Evolutionary conservation across 176 grass and related monocot genomes (phyloP).

Genomic region (Juncus effusus): DNA sequence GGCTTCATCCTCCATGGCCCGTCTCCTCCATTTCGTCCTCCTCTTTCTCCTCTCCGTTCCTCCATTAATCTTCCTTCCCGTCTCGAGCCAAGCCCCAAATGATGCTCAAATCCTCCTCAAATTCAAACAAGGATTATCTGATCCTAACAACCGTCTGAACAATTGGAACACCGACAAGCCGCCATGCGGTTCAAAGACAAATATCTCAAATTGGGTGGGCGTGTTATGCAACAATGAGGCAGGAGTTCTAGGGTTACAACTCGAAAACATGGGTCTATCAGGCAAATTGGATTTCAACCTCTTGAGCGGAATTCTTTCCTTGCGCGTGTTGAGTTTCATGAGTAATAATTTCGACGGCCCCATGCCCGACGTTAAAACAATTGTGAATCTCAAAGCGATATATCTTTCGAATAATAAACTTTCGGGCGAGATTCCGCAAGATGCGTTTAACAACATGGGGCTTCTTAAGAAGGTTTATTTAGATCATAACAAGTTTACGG

Average conservation of each 20-base stretch:
- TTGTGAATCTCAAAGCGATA: conserved; percentile 40
- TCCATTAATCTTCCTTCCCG: conserved; percentile 8
- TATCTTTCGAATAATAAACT: conserved; percentile 68
- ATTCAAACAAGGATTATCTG: conserved; percentile 47
- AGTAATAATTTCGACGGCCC: conserved; percentile 58
- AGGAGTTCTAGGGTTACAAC: conserved; percentile 56
- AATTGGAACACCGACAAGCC: conserved; percentile 45
- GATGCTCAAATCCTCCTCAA: conserved; percentile 52
- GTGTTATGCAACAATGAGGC: conserved; percentile 50
- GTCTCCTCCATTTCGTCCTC: conserved; percentile 10
- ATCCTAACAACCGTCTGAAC: conserved; percentile 24
- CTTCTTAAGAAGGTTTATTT: conserved; percentile 70
- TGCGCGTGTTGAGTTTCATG: conserved; percentile 69
- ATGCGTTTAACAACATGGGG: conserved; percentile 61
- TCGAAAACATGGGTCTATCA: conserved; percentile 61
- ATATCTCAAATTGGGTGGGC: conserved; percentile 42
- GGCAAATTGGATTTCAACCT: conserved; percentile 48
- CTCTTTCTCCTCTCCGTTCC: conserved; percentile 1
- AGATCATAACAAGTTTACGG: conserved; percentile 54
- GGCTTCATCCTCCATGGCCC: conserved; percentile 34
- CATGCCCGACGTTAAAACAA: conserved; percentile 51
- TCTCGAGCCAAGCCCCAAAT: conserved; percentile 7
- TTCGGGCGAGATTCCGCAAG: conserved; percentile 52
- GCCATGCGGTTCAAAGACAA: conserved; percentile 39
- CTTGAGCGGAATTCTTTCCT: conserved; percentile 28